These are phyloP conservation scores for Speleostelium caveatum DNA, from an alignment of 78 protist species.

Conservation along the genomic window DNA sequence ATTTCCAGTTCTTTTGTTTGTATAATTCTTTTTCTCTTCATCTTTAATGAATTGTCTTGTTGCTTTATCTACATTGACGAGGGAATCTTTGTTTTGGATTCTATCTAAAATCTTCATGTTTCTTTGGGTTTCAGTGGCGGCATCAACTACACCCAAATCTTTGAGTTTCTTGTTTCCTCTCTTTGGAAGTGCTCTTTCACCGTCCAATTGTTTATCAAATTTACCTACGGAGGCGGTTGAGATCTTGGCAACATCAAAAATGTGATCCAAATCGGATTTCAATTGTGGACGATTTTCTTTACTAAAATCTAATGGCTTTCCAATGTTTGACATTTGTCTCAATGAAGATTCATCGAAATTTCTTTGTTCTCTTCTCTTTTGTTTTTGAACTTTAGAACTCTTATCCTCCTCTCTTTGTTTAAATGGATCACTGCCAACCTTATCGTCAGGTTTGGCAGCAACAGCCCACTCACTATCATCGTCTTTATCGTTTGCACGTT, in stretches of 20 bases:
- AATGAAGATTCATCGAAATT: slow-evolving; percentile 53
- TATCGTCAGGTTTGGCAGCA: slow-evolving; percentile 36
- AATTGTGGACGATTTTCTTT: slow-evolving; percentile 39
- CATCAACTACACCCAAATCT: slow-evolving; percentile 42
- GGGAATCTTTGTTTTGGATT: slow-evolving; percentile 40
- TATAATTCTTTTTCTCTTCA: slow-evolving; percentile 32
- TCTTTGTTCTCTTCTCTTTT: slow-evolving; percentile 68
- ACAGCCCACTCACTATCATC: slow-evolving; percentile 20
- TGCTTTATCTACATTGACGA: slow-evolving; percentile 68
- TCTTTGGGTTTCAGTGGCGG: background rate
- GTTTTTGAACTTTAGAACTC: slow-evolving; percentile 46
- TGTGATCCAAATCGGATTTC: slow-evolving; percentile 47
- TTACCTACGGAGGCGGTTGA: slow-evolving; percentile 69
- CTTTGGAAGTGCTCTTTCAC: slow-evolving; percentile 24
- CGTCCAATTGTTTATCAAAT: slow-evolving; percentile 51
- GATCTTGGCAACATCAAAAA: slow-evolving; percentile 67
- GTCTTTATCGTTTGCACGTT: slow-evolving; percentile 34
- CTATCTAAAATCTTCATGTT: slow-evolving; percentile 32
- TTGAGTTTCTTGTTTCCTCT: slow-evolving; percentile 37
- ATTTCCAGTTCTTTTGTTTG: slow-evolving; percentile 16
- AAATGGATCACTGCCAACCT: slow-evolving; percentile 76
- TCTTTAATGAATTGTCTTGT: slow-evolving; percentile 28
- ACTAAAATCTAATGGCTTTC: slow-evolving; percentile 29
- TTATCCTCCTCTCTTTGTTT: slow-evolving; percentile 38
- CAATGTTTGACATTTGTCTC: slow-evolving; percentile 33